phyloP scores from a whole-genome alignment of 2,329 filamentous ascomycete species.

The Coniella vitis region DNA sequence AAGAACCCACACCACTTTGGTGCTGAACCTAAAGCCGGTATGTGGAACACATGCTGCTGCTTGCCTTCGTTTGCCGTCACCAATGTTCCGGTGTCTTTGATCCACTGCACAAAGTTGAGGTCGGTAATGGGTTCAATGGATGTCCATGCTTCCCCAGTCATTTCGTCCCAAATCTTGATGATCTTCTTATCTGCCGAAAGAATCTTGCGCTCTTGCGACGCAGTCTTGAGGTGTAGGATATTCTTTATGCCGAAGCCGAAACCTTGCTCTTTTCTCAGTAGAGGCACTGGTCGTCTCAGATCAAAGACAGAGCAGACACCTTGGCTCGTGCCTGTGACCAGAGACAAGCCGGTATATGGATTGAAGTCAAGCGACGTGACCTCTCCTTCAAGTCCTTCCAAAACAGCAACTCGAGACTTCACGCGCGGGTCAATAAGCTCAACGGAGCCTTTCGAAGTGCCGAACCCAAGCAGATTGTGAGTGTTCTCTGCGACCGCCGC shows the following conservation, averaged over 20 bases:
- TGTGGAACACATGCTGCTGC: conserved; percentile 91
- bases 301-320: conserved; percentile 90
- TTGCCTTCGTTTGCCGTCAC: conserved; percentile 94
- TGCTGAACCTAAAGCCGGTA: conserved; percentile 86
- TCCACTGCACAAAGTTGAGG: conserved; percentile 90
- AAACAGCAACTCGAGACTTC: conserved; percentile 70
- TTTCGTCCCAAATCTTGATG: conserved; percentile 92
- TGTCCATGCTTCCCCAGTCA: conserved; percentile 77
- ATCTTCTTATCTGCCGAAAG: conserved; percentile 90
- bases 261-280: conserved; percentile 90
- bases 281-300: conserved; percentile 75
- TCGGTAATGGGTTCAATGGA: conserved; percentile 93
- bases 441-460: conserved; percentile 89
- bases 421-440: conserved; percentile 94
- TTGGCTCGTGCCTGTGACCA: conserved; percentile 81
- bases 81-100: conserved; percentile 87
- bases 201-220: conserved; percentile 76
- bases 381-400: conserved; percentile 62
- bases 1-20: conserved; percentile 95
- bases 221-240: conserved; percentile 63
- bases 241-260: conserved; percentile 91
- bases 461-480: conserved; percentile 87
- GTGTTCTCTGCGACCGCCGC: conserved; percentile 81
- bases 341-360: conserved; percentile 65
- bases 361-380: conserved; percentile 87